Percentiles rank a stretch among this genome's conserved stretches.
Conservation (phyloP, 805 yeast genomes). For the Yamadazyma nakazawae region DNA sequence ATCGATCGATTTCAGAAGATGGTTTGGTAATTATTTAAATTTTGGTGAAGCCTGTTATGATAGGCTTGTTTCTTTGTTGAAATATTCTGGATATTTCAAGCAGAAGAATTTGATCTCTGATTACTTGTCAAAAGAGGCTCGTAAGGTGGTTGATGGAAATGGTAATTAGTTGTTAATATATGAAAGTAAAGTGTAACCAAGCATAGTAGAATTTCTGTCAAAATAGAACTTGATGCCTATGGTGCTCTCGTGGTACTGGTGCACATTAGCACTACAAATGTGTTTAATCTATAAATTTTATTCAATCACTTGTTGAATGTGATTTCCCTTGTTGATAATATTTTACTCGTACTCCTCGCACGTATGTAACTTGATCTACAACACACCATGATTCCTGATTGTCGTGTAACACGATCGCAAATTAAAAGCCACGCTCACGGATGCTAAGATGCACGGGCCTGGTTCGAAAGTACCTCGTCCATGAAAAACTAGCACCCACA, state of each 20-base stretch:
- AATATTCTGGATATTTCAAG: constrained; percentile 49
- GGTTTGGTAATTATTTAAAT: constrained; percentile 50
- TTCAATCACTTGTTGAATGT: too few species aligned
- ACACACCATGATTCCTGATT: constrained; percentile 7
- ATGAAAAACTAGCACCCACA: constrained; percentile 29
- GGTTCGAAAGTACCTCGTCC: constrained; percentile 13
- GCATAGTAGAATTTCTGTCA: not conserved
- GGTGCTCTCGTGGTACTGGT: too few species aligned
- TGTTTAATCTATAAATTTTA: not conserved
- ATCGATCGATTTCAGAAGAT: constrained; percentile 42
- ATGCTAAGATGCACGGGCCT: constrained; percentile 26
- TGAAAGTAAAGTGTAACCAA: not conserved
- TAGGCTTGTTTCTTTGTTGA: constrained; percentile 42
- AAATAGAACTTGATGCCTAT: too few species aligned
- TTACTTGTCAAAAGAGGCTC: constrained; percentile 30
- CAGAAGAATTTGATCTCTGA: constrained; percentile 38
- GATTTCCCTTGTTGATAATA: not conserved
- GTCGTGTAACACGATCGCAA: constrained; percentile 2
- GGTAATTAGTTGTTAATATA: not conserved
- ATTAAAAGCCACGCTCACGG: not conserved
- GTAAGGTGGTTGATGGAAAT: constrained; percentile 17
- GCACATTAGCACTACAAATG: too few species aligned
- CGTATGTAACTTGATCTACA: not conserved
- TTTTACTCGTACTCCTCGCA: not conserved
- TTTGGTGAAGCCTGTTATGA: constrained; percentile 64